Evolutionary conservation across 805 yeast species (phyloP), one percentile per base, ranked within the genome.

Genomic region (Metschnikowia borealis): DNA sequence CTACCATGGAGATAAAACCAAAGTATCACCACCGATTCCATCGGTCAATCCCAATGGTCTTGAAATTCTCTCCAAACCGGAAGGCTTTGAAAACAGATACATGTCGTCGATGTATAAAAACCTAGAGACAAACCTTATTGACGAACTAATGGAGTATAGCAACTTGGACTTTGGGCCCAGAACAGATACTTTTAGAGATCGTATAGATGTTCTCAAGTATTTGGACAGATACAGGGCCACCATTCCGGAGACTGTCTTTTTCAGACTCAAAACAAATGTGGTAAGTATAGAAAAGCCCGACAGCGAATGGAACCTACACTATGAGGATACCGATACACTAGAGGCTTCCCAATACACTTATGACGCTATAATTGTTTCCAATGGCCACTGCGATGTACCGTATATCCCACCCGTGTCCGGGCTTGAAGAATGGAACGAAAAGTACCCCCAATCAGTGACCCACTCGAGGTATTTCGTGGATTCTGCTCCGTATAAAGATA

Each of bases 161-260:
- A 78, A 72, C 43, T 65, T 66, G 31, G 81, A 82, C 13, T 84
- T 82, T 58, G 75, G 76, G 2, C 65, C 63, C 5, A 63, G 67
- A 3, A 62, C 73, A 7, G 81, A 80, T 10, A 62, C 69, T 13
- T 90, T 83, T 59, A 87, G 91, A 1, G 66, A 69, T 13, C 77
- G 92, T 54, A 51, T 64, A 1, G 84, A 84, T 45, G 90, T 90
- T 6, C 71, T 75, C 40, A 60, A 75, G 23, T 90, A 90, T 63
- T 63, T 90, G 52, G 68, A 74, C 41, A 55, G 67, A n/a, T 89
- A 86, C 60, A 69, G 81, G 33, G 63, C 69, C 23, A 71, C 75
- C 0, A 54, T 62, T 31, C 60, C 60, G 5, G 44, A 69, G 68
- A 29, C 59, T 57, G 3, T 55, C 14, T 36, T 61, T 38, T 80